Evolutionary conservation across 2,329 filamentous ascomycete genomes (phyloP).

Genomic region (Bipolaris oryzae): DNA sequence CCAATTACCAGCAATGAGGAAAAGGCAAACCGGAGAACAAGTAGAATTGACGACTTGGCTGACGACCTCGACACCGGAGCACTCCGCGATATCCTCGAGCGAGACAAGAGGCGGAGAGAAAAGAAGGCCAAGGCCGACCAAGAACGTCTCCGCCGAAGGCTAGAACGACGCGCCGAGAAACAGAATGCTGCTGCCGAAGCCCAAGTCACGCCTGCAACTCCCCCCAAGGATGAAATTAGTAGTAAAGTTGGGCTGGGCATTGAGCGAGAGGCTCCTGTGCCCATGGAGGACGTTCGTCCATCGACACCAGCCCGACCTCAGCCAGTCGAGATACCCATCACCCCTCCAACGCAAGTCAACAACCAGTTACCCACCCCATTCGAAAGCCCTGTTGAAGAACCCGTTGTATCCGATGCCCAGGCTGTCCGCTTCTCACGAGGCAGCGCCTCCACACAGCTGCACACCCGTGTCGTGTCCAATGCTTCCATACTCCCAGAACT

Average conservation of each 20-base stretch:
- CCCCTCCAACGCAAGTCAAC: slow-evolving; percentile 28
- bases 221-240: slow-evolving; percentile 54
- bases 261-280: slow-evolving; percentile 62
- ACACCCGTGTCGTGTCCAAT: slow-evolving; percentile 56
- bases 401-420: slow-evolving; percentile 57
- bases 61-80: slow-evolving; percentile 85
- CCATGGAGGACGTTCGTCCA: slow-evolving; percentile 57
- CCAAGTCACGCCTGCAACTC: slow-evolving; percentile 63
- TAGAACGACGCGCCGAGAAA: slow-evolving; percentile 70
- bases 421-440: slow-evolving; percentile 56
- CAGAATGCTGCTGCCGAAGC: slow-evolving; percentile 62
- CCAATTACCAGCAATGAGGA: slow-evolving; percentile 54
- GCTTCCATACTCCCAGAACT: slow-evolving; percentile 61
- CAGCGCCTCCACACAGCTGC: slow-evolving; percentile 54
- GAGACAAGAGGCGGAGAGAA: slow-evolving; percentile 81
- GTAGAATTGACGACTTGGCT: slow-evolving; percentile 70
- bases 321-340: slow-evolving; percentile 24
- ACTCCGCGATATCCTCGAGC: slow-evolving; percentile 85
- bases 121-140: slow-evolving; percentile 72
- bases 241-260: slow-evolving; percentile 59
- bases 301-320: slow-evolving; percentile 45
- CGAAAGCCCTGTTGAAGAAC: slow-evolving; percentile 53
- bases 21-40: slow-evolving; percentile 63
- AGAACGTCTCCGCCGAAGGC: slow-evolving; percentile 67
- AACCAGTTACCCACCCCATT: slow-evolving; percentile 45